Conservation (phyloP, 2,329 filamentous ascomycete genomes). For the Fusarium hainanense region DNA sequence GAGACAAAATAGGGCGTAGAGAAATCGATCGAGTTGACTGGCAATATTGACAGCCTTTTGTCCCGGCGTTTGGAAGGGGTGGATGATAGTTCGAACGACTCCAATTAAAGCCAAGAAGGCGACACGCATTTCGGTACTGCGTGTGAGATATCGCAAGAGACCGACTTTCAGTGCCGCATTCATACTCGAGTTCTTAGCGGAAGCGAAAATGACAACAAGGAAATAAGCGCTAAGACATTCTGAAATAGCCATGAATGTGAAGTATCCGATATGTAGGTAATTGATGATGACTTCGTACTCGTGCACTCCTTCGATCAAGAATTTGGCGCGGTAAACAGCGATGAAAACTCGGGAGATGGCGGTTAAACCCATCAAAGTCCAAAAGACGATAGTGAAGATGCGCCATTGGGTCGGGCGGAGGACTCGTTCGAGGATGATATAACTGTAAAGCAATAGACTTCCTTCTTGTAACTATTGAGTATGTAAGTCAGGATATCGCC, state of each 20-base stretch:
- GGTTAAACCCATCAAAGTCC: constrained; percentile 65
- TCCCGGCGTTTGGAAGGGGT: constrained; percentile 52
- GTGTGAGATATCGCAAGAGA: constrained; percentile 53
- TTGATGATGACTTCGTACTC: constrained; percentile 48
- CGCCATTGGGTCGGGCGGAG: constrained; percentile 55
- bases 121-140: constrained; percentile 54
- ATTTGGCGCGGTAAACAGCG: constrained; percentile 46
- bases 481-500: fast-evolving
- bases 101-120: constrained; percentile 53
- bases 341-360: constrained; percentile 59
- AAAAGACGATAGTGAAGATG: constrained; percentile 64
- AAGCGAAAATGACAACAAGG: constrained; percentile 52
- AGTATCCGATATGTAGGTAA: constrained; percentile 56
- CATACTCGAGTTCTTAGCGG: constrained; percentile 43
- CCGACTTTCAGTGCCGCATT: constrained; percentile 46
- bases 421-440: constrained; percentile 63
- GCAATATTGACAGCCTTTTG: constrained; percentile 52
- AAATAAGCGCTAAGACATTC: constrained; percentile 55
- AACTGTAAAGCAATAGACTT: constrained; percentile 59
- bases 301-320: constrained; percentile 44
- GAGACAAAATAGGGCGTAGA: constrained; percentile 54
- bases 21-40: constrained; percentile 55
- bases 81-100: constrained; percentile 54
- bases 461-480: constrained; percentile 54
- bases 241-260: constrained; percentile 53